Conservation (phyloP, 148 eudicot species). For the Rhododendron henanense region DNA sequence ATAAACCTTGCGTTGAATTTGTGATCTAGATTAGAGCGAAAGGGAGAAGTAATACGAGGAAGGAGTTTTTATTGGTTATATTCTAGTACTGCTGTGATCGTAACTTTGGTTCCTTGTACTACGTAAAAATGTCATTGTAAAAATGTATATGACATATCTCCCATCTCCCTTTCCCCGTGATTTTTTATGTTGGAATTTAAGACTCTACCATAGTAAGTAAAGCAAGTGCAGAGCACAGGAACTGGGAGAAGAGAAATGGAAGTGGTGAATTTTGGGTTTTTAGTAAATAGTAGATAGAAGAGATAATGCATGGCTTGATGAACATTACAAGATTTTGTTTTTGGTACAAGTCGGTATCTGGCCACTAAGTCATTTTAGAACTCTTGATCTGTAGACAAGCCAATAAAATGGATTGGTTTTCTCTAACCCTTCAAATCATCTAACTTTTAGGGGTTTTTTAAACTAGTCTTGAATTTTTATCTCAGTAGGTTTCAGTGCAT, state of each 20-base stretch:
- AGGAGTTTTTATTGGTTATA: not conserved
- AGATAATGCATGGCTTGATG: not conserved
- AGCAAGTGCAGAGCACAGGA: too few species aligned
- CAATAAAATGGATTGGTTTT: not conserved
- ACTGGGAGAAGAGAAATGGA: too few species aligned
- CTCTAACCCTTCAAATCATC: not conserved
- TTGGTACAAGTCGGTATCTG: not conserved
- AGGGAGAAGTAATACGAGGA: too few species aligned
- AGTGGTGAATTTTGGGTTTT: too few species aligned
- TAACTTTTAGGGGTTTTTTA: not conserved
- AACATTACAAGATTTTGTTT: not conserved
- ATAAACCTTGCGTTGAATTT: too few species aligned
- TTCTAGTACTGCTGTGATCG: not conserved
- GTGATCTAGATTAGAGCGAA: too few species aligned
- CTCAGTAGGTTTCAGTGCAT: not conserved
- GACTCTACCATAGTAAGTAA: too few species aligned
- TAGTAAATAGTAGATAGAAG: not conserved
- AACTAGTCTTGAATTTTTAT: not conserved
- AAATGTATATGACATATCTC: not conserved
- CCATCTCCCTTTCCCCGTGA: not conserved
- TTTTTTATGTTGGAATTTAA: too few species aligned
- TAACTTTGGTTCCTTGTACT: not conserved
- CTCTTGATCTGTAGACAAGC: too few species aligned
- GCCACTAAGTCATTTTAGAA: not conserved
- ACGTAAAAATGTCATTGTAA: not conserved